Percentiles rank a stretch among this genome's conserved stretches.
Evolutionary conservation across 2,329 filamentous ascomycete genomes (phyloP).

Genomic region (Pseudopyrenochaeta lycopersici): DNA sequence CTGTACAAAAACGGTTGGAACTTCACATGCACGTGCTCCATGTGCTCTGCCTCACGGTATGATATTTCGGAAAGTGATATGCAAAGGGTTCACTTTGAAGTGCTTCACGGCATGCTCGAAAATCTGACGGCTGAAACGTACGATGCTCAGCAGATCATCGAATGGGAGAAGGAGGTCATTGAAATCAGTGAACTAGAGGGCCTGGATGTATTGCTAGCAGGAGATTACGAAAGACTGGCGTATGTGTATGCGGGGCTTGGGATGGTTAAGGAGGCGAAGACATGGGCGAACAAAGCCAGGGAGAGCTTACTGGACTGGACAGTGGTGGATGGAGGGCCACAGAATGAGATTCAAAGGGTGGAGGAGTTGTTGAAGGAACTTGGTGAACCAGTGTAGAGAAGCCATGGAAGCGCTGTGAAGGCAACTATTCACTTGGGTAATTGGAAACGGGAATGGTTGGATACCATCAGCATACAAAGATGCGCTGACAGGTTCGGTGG

Average conservation of each 20-base stretch:
- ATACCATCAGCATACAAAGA: neutral
- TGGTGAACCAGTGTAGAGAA: conserved; percentile 2
- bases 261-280: conserved; percentile 18
- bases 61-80: conserved; percentile 27
- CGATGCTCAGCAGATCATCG: conserved; percentile 29
- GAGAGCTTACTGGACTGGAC: conserved; percentile 29
- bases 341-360: conserved; percentile 22
- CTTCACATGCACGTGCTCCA: conserved; percentile 30
- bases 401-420: neutral
- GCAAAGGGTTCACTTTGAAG: conserved; percentile 24
- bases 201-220: conserved; percentile 27
- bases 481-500: neutral
- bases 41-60: conserved; percentile 26
- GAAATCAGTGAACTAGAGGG: conserved; percentile 30
- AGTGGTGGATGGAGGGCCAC: conserved; percentile 24
- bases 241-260: conserved; percentile 33
- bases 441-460: too few species aligned
- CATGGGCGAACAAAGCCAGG: conserved; percentile 29
- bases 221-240: conserved; percentile 35
- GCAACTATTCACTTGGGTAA: too few species aligned
- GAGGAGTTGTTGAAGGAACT: conserved; percentile 29
- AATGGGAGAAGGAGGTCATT: conserved; percentile 34
- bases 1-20: conserved; percentile 32
- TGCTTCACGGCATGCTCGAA: conserved; percentile 20
- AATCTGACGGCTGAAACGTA: conserved; percentile 29